Conservation (phyloP, 768 basidiomycete species). For the Paxillus rubicundulus region DNA sequence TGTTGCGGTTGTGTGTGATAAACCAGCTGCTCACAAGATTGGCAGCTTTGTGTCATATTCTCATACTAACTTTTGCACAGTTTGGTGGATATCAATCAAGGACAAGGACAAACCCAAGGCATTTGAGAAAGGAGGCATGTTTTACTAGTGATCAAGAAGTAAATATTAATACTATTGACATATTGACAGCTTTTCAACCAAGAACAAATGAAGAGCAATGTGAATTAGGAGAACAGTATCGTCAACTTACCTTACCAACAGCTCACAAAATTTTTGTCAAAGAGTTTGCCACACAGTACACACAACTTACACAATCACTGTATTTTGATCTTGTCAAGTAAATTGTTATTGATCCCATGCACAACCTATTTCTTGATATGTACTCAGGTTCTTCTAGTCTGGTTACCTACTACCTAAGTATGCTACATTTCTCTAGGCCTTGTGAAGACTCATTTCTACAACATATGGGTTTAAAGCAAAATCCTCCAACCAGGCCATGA, state of each 20-base stretch:
- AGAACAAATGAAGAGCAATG: slow-evolving; percentile 16
- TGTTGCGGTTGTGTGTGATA: too few relatives aligned
- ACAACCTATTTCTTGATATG: slow-evolving; percentile 31
- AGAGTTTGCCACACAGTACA: slow-evolving; percentile 14
- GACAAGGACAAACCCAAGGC: too few relatives aligned
- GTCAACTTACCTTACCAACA: neutral
- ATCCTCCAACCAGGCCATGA: slow-evolving; percentile 10
- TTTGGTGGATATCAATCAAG: too few relatives aligned
- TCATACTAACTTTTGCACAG: too few relatives aligned
- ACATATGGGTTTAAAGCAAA: slow-evolving; percentile 24
- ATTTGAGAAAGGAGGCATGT: neutral
- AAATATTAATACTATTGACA: too few relatives aligned
- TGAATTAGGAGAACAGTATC: slow-evolving; percentile 6
- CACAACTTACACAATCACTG: slow-evolving; percentile 19
- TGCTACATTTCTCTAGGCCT: slow-evolving; percentile 9
- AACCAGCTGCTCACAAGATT: too few relatives aligned
- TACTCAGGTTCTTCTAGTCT: neutral
- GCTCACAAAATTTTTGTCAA: slow-evolving; percentile 15
- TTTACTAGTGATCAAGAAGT: neutral
- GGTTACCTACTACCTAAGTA: neutral
- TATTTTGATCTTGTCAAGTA: slow-evolving; percentile 30
- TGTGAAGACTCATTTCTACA: slow-evolving; percentile 23
- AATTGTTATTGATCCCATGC: slow-evolving; percentile 34
- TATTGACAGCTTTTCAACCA: neutral
- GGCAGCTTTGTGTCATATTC: too few relatives aligned